Evolutionary conservation across 306 rosid genomes (phyloP), one percentile per base, ranked within the genome.

Genomic region (Rubus parviflorus): DNA sequence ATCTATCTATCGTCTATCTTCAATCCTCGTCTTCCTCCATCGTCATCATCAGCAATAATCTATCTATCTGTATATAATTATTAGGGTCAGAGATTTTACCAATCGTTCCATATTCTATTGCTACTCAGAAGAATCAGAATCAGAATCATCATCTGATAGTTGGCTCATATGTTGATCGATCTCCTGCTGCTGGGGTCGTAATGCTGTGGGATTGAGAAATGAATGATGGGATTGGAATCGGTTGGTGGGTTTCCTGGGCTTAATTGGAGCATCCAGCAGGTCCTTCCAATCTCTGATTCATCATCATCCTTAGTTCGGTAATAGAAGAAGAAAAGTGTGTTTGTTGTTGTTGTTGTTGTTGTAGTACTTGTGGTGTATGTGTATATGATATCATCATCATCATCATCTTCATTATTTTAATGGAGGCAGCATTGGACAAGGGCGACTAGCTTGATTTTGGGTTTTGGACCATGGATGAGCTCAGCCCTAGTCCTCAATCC

Each of bases 151-250:
- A 41, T n/a, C 52, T 13, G 15, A 54, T 60, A 54, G 12, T 16
- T 51, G 60, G 2, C 42, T 14, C 20, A 4, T 25, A 72, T 74
- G 54, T 70, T 37, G 78, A 75, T 76, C 80, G 79, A 76, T 76
- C 80, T 40, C 49, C 75, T 71, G 75, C 69, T 52, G 60, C 54
- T 46, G 53, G 41, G 71, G 12, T 61, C 41, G 41, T 76, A 71
- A 60, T 73, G 58, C 30, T 38, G 58, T n/a, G 79, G 61, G 54
- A n/a, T 72, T 78, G 86, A 72, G 76, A 72, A 10, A 76, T 74
- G 77, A 75, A 83, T 83, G 88, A 93, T 93, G 98, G 93, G 95
- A 87, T 88, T 93, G 80, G 87, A 91, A 84, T 91, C 98, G 70
- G 95, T 86, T 54, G 97, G 97, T 79, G 87, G 81, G 60, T 81